Evolutionary conservation across 805 yeast species (phyloP), one percentile per base, ranked within the genome.

Genomic region (Yamadazyma tumulicola): DNA sequence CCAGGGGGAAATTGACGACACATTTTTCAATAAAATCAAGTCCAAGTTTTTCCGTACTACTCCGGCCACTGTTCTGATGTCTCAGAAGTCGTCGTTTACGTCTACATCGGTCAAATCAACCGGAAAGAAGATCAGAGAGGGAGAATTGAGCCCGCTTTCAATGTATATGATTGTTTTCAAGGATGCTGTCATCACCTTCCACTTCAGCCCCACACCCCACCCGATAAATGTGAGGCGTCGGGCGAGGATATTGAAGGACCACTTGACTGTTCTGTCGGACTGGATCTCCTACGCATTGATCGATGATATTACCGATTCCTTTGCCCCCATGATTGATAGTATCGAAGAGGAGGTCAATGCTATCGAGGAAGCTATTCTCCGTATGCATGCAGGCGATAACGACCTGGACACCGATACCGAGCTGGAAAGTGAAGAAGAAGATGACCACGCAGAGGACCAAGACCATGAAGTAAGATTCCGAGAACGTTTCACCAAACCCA

Each of bases 241-340:
- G 55, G 95, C 95, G 0, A 71, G 98, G 38, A 64, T 93, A 43
- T 69, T 91, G 43, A 72, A 81, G 42, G 98, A 93, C 55, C 91
- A 89, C 52, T 66, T 93, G 42, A 86, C 85, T 2, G 95, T 93
- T 4, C 77, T 91, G 2, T 79, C 97, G 0, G 97, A 93, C 57
- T 93, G 98, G 98, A 82, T 93, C 29, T 91, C 96, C 1, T 93
- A 93, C 61, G 97, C 97, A 0, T 64, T 93, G 43, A 86, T 93
- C 48, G 98, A 93, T 64, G 97, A 93, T 56, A 86, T 93, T 44
- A 91, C 97, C 0, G 98, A 93, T 67, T 95, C 95, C 0, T 93
- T 86, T 67, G 97, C 95, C 1, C 98, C 98, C 2, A 78, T 93
- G 82, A 89, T 93, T 43, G 94, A 86, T 39, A 77, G 91, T 30